Evolutionary conservation across 768 basidiomycete species (phyloP).

Genomic region (Lyophyllum atratum): DNA sequence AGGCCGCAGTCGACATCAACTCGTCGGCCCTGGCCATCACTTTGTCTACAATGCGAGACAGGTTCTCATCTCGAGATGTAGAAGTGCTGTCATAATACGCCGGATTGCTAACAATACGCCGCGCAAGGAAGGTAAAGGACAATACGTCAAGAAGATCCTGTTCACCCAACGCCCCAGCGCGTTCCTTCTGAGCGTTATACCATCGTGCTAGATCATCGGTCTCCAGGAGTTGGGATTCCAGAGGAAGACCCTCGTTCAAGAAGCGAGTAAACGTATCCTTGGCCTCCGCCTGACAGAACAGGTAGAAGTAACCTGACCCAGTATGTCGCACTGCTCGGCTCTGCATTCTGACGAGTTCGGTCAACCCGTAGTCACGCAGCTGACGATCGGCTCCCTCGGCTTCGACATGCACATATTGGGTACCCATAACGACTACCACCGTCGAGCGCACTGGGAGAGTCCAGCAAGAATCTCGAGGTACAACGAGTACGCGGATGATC

Average conservation of each 20-base stretch:
- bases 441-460: constrained; percentile 81
- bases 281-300: constrained; percentile 90
- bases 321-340: constrained; percentile 73
- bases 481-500: constrained; percentile 76
- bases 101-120: constrained; percentile 76
- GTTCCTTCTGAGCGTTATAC: constrained; percentile 42
- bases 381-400: constrained; percentile 58
- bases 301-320: constrained; percentile 65
- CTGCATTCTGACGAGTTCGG: constrained; percentile 92
- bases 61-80: constrained; percentile 47
- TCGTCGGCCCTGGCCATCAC: constrained; percentile 27
- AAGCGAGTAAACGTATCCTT: constrained; percentile 82
- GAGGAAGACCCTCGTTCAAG: constrained; percentile 83
- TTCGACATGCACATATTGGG: constrained; percentile 72
- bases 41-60: constrained; percentile 75
- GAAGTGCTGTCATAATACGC: constrained; percentile 72
- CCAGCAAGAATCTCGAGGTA: constrained; percentile 86
- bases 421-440: constrained; percentile 88
- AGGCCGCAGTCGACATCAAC: neutral
- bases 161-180: constrained; percentile 45
- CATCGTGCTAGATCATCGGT: constrained; percentile 48
- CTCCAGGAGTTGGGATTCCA: constrained; percentile 79
- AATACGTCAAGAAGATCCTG: constrained; percentile 77
- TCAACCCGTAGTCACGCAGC: constrained; percentile 76
- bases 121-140: constrained; percentile 79